Evolutionary conservation across 208 protist species (phyloP).

Genomic region (Wallacemonas sp.): DNA sequence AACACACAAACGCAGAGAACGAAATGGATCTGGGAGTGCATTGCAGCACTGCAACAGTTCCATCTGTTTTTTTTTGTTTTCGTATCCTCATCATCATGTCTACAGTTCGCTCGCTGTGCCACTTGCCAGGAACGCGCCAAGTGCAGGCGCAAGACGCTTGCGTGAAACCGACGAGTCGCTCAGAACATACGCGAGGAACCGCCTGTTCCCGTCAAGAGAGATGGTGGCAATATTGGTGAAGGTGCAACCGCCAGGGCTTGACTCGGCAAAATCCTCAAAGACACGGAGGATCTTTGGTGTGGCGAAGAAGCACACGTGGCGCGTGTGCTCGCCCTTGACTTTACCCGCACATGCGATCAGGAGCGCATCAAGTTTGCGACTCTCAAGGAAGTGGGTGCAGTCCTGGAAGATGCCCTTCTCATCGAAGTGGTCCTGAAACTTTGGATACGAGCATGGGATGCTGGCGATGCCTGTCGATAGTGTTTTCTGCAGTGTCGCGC

Average conservation of each 20-base stretch:
- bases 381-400: conserved; percentile 41
- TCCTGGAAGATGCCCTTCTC: conserved; percentile 24
- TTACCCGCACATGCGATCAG: conserved; percentile 71
- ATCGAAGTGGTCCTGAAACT: conserved; percentile 39
- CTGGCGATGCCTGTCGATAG: conserved; percentile 72
- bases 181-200: conserved; percentile 48
- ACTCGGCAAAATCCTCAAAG: conserved; percentile 44
- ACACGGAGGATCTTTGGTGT: conserved; percentile 27
- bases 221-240: conserved; percentile 34
- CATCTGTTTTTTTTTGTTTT: no score
- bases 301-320: conserved; percentile 60
- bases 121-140: conserved; percentile 52
- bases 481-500: not conserved
- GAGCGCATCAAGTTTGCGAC: conserved; percentile 56
- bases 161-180: conserved; percentile 78
- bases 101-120: conserved; percentile 39
- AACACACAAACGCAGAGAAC: no score
- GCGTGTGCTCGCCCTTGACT: conserved; percentile 43
- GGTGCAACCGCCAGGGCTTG: conserved; percentile 23
- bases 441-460: conserved; percentile 63
- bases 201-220: conserved; percentile 20
- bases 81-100: no score
- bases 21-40: no score
- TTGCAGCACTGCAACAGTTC: no score
- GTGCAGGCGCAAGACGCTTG: conserved; percentile 66